Percentiles rank a stretch among this genome's conserved stretches.
Evolutionary conservation across 164 flowering plant genomes (phyloP).

Genomic region (Saururus chinensis): DNA sequence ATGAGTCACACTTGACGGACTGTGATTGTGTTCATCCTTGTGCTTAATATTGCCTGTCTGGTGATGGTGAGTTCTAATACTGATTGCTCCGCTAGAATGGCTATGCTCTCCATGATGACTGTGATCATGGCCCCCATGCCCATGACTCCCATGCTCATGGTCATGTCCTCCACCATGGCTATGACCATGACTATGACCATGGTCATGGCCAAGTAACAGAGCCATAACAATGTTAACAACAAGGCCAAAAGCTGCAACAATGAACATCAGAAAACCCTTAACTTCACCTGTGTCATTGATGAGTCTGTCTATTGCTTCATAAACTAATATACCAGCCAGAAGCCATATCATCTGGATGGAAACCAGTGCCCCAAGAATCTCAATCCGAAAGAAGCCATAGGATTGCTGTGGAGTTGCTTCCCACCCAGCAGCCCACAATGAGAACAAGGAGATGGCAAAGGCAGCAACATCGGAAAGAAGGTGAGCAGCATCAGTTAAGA

Average conservation of each 20-base stretch:
- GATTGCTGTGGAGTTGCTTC: slow-evolving; percentile 38
- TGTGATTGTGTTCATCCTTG: neutral
- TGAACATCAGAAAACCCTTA: slow-evolving; percentile 35
- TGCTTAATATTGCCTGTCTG: slow-evolving; percentile 5
- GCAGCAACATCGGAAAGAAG: slow-evolving; percentile 42
- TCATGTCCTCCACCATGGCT: slow-evolving; percentile 17
- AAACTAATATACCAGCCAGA: slow-evolving; percentile 33
- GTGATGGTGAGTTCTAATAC: slow-evolving; percentile 11
- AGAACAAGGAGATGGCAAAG: slow-evolving; percentile 39
- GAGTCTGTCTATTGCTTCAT: slow-evolving; percentile 34
- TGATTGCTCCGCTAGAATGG: neutral
- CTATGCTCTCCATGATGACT: slow-evolving; percentile 8
- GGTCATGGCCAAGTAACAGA: slow-evolving; percentile 25
- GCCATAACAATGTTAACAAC: slow-evolving; percentile 38
- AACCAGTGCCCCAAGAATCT: slow-evolving; percentile 39
- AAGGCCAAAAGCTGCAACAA: slow-evolving; percentile 36
- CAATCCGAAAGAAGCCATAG: slow-evolving; percentile 39
- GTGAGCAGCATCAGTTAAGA: slow-evolving; percentile 46
- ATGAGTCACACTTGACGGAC: neutral
- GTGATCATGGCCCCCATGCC: neutral
- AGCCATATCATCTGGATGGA: slow-evolving; percentile 45
- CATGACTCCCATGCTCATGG: slow-evolving; percentile 2
- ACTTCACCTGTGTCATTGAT: slow-evolving; percentile 22
- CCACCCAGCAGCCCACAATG: slow-evolving; percentile 46
- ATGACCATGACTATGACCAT: slow-evolving; percentile 17